Base-by-base conservation (phyloP, 2,329 filamentous ascomycete genomes). In the Stagonosporopsis rhizophila region DNA sequence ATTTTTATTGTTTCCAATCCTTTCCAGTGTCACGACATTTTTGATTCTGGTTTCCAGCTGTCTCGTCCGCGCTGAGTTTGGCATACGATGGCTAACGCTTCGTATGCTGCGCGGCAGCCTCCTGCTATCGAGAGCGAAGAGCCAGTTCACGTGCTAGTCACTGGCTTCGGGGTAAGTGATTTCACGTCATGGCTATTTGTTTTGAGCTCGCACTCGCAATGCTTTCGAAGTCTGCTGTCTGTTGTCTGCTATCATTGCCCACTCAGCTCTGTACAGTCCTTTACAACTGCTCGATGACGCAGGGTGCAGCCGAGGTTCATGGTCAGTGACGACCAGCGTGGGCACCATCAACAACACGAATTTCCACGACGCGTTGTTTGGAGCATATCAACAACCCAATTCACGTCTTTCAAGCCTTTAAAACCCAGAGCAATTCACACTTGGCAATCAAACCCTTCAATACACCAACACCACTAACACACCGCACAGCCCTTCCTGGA, bases 91-190 rank as follows among this genome's bases (percentile, higher is more conserved):
- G 57, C 64, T 17, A 40, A 56, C 15, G 52, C 49, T 49, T 44
- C 61, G 14, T 65, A 68, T 48, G 64, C 70, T 45, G 66, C 66
- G 32, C 60, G 65, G 52, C 72, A 75, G 51, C 72, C 72, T 52
- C 68, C 64, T 9, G 52, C 48, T 7, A 57, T 69, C 56, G 60
- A 72, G 42, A 56, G 52, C 7, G 70, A 75, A 57, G 61, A 71
- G 15, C 72, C 71, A 15, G 69, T 75, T 11, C 74, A 68, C 11
- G 72, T 76, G 17, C 60, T 76, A 17, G 72, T 75, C 34, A 76
- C 73, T 47, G 73, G 73, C 1, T 76, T 74, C 56, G 72, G 42
- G 28, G 42, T 45, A 23, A 45, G 73, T 38, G 52, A 67, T 64
- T 6, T 7, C n/a, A 32, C 8, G 17, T 38, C 28, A 2, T 45